Base-by-base conservation (phyloP, 306 rosid species). In the Cicer chorassanicum region DNA sequence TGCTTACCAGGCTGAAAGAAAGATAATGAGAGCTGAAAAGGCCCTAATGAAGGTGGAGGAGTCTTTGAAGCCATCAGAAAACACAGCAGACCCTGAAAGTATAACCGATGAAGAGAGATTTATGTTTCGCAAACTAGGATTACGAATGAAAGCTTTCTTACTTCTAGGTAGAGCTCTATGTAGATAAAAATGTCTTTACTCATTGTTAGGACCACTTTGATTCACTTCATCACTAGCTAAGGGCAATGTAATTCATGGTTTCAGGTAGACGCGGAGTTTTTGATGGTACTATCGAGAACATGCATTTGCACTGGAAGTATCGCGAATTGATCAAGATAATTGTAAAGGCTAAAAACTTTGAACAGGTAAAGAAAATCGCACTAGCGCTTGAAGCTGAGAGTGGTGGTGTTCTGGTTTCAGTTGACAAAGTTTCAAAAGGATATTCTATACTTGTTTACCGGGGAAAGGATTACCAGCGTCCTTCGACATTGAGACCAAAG, bases 261-360 rank as follows among this genome's bases (percentile, higher is more conserved):
- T 80, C 93, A 92, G 99, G 99, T 64, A 87, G 99, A 67, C 97
- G 99, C 50, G 99, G 93, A 70, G 97, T 94, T 38, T 94, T 94
- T 80, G 99, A 94, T 77, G 97, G 99, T 54, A 94, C 99, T 1
- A 82, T 94, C 64, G 99, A 94, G 87, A 94, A 92, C 87, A 94
- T 94, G 99, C 99, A 94, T 81, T 84, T 94, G 90, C 99, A 94
- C 60, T 94, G 99, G 99, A 94, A 94, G 76, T 88, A 94, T 82
- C 80, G 99, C 43, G 99, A 94, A 80, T 82, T 94, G 85, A 84
- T 94, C 69, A 94, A 94, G 88, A 79, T 92, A 82, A 72, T 94
- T 85, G 86, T 89, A 60, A 88, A 90, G 78, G 96, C 95, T 68
- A 88, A 82, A 72, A 82, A 77, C 75, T 94, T 92, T 80, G 99